phyloP scores from a whole-genome alignment of 495 filamentous ascomycete species.

The Penicillium silybi region DNA sequence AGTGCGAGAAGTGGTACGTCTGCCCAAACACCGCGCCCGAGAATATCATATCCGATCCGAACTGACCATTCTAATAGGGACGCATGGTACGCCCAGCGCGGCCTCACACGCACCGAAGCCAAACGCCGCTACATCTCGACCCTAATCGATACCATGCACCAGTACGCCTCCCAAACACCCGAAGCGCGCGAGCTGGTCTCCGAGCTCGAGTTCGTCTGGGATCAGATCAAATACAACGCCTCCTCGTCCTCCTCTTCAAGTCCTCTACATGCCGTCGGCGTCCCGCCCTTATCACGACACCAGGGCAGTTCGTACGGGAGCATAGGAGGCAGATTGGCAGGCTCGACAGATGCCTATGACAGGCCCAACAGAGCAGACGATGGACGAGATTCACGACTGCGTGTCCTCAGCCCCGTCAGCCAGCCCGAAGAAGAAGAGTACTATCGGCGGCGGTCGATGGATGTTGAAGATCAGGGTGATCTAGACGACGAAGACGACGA shows the following conservation, averaged over 20 bases:
- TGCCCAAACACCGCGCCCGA: neutral
- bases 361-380: constrained; percentile 11
- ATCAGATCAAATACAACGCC: constrained; percentile 86
- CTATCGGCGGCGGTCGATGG: constrained; percentile 37
- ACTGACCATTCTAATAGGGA: constrained; percentile 47
- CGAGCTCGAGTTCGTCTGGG: constrained; percentile 99
- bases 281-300: constrained; percentile 32
- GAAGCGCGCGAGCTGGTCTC: constrained; percentile 82
- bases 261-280: constrained; percentile 29
- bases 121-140: constrained; percentile 92
- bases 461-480: constrained; percentile 25
- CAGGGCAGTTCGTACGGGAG: constrained; percentile 31
- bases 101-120: constrained; percentile 80
- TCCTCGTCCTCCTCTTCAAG: constrained; percentile 57
- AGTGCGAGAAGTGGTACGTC: constrained; percentile 59
- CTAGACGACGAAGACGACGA: constrained; percentile 47
- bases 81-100: constrained; percentile 85
- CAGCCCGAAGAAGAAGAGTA: constrained; percentile 62
- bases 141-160: constrained; percentile 94
- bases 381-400: constrained; percentile 42
- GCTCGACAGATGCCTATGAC: constrained; percentile 23
- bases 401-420: constrained; percentile 74
- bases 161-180: constrained; percentile 76
- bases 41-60: neutral
- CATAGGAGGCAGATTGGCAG: constrained; percentile 29